Conservation (phyloP, 306 rosid genomes). For the Vigna trinervia region DNA sequence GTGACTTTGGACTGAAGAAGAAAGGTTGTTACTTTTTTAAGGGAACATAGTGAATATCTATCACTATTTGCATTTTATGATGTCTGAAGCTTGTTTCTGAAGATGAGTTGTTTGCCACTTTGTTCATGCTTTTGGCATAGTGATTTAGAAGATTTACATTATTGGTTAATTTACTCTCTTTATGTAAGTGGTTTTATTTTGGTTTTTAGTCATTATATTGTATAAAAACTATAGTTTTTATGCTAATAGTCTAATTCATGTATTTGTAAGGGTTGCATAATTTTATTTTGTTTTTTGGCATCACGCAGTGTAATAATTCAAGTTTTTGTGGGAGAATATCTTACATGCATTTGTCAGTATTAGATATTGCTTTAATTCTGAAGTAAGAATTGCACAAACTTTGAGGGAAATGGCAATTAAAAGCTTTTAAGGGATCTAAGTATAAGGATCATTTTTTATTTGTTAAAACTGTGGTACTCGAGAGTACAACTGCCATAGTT, state of each 20-base stretch:
- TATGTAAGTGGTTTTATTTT: neutral
- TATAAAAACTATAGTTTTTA: neutral
- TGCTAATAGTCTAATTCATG: neutral
- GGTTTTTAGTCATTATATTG: neutral
- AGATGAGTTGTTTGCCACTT: neutral
- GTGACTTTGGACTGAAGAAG: neutral
- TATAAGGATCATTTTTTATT: neutral
- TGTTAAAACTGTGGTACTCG: no score
- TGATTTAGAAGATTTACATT: neutral
- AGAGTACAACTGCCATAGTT: neutral
- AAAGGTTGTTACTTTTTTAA: neutral
- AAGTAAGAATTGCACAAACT: neutral
- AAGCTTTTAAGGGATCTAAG: neutral
- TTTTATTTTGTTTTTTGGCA: neutral
- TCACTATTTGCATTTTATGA: slow-evolving; percentile 6
- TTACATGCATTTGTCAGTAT: neutral
- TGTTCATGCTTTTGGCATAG: neutral
- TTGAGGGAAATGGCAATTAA: neutral
- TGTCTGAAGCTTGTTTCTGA: neutral
- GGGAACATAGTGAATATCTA: neutral
- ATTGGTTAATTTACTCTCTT: neutral
- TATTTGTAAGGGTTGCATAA: neutral
- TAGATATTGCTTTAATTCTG: neutral
- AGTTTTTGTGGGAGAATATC: neutral
- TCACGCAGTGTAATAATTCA: neutral